Percentiles rank a stretch among this genome's conserved stretches.
Evolutionary conservation across 495 filamentous ascomycete genomes (phyloP).

Genomic region (Schizothecium vesticola): DNA sequence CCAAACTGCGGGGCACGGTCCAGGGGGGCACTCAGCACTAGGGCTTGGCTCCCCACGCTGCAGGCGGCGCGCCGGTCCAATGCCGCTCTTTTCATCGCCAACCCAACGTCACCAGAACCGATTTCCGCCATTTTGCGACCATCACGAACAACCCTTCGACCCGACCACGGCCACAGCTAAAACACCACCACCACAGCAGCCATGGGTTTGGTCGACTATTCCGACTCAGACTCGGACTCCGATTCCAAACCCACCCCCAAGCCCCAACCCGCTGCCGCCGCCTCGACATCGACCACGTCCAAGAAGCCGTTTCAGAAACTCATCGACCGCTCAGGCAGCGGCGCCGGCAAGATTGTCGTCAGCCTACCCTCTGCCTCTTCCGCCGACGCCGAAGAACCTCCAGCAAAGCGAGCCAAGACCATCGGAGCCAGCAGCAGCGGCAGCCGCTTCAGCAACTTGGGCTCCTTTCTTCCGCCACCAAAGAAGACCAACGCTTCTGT

Average conservation of each 20-base stretch:
- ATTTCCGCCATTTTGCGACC: not conserved
- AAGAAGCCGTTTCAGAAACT: slow-evolving; percentile 64
- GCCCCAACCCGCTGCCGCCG: slow-evolving; percentile 28
- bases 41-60: not conserved
- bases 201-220: slow-evolving; percentile 79
- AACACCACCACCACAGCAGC: slow-evolving; percentile 1
- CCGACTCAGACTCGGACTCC: slow-evolving; percentile 73
- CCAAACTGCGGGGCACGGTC: not conserved
- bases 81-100: not conserved
- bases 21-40: not conserved
- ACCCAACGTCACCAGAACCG: not conserved
- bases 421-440: slow-evolving; percentile 46
- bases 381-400: slow-evolving; percentile 51
- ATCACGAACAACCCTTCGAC: not conserved
- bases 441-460: slow-evolving; percentile 68
- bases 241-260: slow-evolving; percentile 55
- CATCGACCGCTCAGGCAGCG: slow-evolving; percentile 70
- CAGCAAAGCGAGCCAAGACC: slow-evolving; percentile 63
- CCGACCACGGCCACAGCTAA: not conserved
- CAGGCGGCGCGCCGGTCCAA: not conserved
- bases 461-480: slow-evolving; percentile 80
- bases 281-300: slow-evolving; percentile 25
- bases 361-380: slow-evolving; percentile 49
- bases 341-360: slow-evolving; percentile 65
- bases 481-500: slow-evolving; percentile 45